phyloP scores from a whole-genome alignment of 129 eudicot genomes.

The Helianthus tuberosus region DNA sequence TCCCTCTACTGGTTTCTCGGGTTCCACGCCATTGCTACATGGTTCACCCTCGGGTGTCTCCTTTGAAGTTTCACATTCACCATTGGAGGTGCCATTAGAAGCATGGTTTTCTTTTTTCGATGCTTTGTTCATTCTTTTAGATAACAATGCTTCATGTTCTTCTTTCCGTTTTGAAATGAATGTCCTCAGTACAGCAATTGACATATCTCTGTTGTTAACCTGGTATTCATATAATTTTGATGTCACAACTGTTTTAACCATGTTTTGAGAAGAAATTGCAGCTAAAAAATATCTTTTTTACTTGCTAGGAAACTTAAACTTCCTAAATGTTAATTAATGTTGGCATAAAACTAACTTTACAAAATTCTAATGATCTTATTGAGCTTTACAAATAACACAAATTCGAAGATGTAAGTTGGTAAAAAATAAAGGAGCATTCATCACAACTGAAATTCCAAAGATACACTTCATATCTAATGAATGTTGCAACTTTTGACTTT shows the following conservation, averaged over 20 bases:
- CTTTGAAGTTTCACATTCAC: slow-evolving; percentile 45
- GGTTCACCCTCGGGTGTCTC: slow-evolving; percentile 45
- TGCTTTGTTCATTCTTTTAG: slow-evolving; percentile 51
- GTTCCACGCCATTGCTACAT: slow-evolving; percentile 44
- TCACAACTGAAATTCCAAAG: neutral
- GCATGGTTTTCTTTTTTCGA: slow-evolving; percentile 41
- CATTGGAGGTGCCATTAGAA: slow-evolving; percentile 53
- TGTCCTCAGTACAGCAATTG: slow-evolving; percentile 91
- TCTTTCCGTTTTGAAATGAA: slow-evolving; percentile 71
- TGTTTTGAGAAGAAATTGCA: neutral
- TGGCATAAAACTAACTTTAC: neutral
- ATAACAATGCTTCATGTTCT: slow-evolving; percentile 63
- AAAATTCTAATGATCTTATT: slow-evolving; percentile 1
- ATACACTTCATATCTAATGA: neutral
- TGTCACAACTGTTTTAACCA: neutral
- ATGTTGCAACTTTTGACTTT: neutral
- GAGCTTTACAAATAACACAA: neutral
- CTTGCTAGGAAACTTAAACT: neutral
- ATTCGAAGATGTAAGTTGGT: neutral
- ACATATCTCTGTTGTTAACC: slow-evolving; percentile 97
- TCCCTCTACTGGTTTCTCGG: slow-evolving; percentile 43
- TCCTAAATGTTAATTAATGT: neutral
- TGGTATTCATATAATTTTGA: slow-evolving; percentile 27
- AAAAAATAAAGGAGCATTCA: neutral
- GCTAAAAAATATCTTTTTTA: neutral